Percentiles rank a stretch among this genome's conserved stretches.
These are phyloP conservation scores for Ligustrum vulgare DNA, from an alignment of 257 asterid genomes.

Conservation along the genomic window DNA sequence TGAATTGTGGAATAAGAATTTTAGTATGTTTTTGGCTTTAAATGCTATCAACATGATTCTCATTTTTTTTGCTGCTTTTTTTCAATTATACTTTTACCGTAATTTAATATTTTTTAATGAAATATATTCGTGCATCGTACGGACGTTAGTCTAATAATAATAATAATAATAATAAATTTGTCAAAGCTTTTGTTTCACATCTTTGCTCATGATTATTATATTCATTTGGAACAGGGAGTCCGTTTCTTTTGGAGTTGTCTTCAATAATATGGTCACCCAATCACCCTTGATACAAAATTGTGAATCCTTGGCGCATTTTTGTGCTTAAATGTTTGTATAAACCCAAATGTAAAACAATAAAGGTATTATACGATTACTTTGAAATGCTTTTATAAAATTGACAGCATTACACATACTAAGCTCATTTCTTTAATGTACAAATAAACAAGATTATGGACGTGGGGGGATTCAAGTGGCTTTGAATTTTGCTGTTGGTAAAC, in stretches of 20 bases:
- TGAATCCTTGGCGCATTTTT: background rate
- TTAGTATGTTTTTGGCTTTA: too few relatives aligned
- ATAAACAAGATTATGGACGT: background rate
- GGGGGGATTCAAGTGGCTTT: background rate
- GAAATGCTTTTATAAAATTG: background rate
- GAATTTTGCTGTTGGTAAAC: background rate
- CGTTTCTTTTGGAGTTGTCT: slow-evolving; percentile 90
- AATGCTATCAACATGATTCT: too few relatives aligned
- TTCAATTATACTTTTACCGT: too few relatives aligned
- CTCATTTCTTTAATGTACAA: background rate
- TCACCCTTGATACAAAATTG: background rate
- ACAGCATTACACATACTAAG: background rate
- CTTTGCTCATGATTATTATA: slow-evolving; percentile 15
- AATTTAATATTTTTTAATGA: too few relatives aligned
- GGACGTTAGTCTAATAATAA: too few relatives aligned
- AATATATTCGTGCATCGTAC: too few relatives aligned
- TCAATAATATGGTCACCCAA: slow-evolving; percentile 37
- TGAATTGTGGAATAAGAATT: too few relatives aligned
- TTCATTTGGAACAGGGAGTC: slow-evolving; percentile 62
- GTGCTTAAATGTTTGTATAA: background rate
- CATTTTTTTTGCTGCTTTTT: too few relatives aligned
- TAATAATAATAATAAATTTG: too few relatives aligned
- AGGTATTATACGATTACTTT: slow-evolving; percentile 11
- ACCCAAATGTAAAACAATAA: slow-evolving; percentile 11
- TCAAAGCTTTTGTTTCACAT: background rate